Evolutionary conservation across 495 filamentous ascomycete species (phyloP), one percentile per base, ranked within the genome.

Genomic region (Aspergillus incahuasiensis): DNA sequence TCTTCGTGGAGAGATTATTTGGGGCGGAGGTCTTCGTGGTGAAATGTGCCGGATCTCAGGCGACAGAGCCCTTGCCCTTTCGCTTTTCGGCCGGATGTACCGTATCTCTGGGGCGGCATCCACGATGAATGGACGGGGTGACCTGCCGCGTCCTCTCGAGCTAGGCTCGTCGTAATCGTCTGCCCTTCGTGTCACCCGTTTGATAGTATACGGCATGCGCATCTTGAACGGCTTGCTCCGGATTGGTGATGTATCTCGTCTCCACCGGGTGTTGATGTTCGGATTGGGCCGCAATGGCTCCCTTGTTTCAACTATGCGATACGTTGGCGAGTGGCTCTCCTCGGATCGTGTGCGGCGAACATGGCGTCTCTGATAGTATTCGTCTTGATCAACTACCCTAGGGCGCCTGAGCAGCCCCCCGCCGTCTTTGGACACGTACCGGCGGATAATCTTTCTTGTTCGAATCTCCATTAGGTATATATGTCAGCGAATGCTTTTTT

Each of bases 401-500:
- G 55, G 48, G 18, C 50, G 56, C 24, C 24, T 47, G 52, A 52
- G 55, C 44, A 52, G 25, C 19, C 46, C 35, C 12, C n/a, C 44
- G 18, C 55, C 49, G 24, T 56, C 52, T 19, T 49, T 57, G 21
- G 56, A 54, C 19, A 57, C 16, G 42, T 51, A 54, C 19, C 48
- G 47, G 32, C 46, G 52, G 44, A 58, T 58, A 5, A 66, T 38
- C 38, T 59, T 59, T 58, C 46, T 63, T 43, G 49, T 61, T 51
- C 60, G 60, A 39, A 59, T 48, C 54, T 66, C 60, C 50, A 58
- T 55, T 34, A 52, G 9, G 32, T 38, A 55, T 54, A 54, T 38
- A 54, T 18, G 25, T 61, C 53, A 30, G 55, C 48, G 28, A 41
- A 18, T n/a, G 24, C n/a, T 42, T 25, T 19, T 13, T 57, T 46